These are phyloP conservation scores for Aspergillus vadensis DNA, from an alignment of 2,329 filamentous ascomycete genomes.

Conservation along the genomic window DNA sequence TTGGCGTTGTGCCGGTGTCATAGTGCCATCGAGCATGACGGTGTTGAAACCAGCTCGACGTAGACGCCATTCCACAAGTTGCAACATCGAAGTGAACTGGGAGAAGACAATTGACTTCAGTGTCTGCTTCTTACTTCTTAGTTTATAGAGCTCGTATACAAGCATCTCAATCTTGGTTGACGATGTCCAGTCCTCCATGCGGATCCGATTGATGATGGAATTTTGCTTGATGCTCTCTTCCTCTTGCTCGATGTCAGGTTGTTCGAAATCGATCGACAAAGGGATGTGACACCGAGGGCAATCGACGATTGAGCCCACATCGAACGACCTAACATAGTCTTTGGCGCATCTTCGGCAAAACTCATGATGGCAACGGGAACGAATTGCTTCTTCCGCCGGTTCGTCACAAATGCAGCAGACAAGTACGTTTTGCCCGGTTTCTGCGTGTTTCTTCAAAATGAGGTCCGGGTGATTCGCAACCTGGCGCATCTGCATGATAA, in stretches of 20 bases:
- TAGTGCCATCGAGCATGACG: constrained; percentile 96
- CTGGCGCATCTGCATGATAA: constrained; percentile 99
- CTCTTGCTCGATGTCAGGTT: constrained; percentile 93
- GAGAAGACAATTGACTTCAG: constrained; percentile 98
- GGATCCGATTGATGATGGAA: constrained; percentile 97
- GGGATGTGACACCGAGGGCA: constrained; percentile 92
- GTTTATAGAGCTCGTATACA: constrained; percentile 88
- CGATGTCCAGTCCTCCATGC: constrained; percentile 98
- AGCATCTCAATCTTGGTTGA: constrained; percentile 98
- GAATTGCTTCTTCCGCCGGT: constrained; percentile 89
- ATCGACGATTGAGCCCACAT: constrained; percentile 58
- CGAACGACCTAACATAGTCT: constrained; percentile 76
- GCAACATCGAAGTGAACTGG: constrained; percentile 95
- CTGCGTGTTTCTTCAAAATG: constrained; percentile 81
- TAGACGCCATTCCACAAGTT: constrained; percentile 94
- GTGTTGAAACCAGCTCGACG: constrained; percentile 96
- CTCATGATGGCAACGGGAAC: constrained; percentile 89
- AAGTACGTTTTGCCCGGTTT: constrained; percentile 85
- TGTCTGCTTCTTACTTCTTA: constrained; percentile 88
- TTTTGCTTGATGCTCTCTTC: constrained; percentile 85
- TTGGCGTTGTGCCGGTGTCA: constrained; percentile 91
- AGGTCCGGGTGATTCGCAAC: constrained; percentile 95
- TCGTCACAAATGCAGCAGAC: constrained; percentile 97
- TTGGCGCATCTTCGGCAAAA: constrained; percentile 82
- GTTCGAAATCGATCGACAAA: constrained; percentile 87